phyloP scores from a whole-genome alignment of 176 grass and related monocot species.

The Echinochloa phyllopogon region DNA sequence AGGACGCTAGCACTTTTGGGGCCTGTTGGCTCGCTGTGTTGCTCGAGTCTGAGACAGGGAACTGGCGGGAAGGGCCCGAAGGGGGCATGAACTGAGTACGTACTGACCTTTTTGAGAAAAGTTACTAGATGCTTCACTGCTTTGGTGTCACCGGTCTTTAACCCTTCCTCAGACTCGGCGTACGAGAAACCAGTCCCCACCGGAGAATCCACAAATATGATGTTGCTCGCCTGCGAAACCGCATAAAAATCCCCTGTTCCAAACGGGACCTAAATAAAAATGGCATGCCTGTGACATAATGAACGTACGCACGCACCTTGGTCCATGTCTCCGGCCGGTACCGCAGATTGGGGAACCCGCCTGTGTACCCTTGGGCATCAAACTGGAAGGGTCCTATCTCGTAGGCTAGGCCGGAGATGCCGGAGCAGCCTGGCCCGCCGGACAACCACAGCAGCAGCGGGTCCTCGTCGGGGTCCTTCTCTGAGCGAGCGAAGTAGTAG shows the following conservation, averaged over 20 bases:
- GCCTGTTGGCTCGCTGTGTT: too few relatives aligned
- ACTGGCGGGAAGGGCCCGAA: too few relatives aligned
- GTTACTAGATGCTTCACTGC: constrained; percentile 32
- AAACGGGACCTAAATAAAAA: too few relatives aligned
- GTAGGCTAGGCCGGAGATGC: constrained; percentile 13
- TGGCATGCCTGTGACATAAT: too few relatives aligned
- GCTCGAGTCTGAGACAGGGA: too few relatives aligned
- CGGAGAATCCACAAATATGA: constrained; percentile 73
- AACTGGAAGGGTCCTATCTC: constrained; percentile 57
- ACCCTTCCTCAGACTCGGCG: background rate
- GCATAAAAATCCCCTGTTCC: too few relatives aligned
- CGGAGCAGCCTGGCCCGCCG: constrained; percentile 32
- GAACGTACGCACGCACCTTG: too few relatives aligned
- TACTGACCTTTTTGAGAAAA: constrained; percentile 62
- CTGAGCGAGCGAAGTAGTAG: constrained; percentile 39
- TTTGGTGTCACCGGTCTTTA: constrained; percentile 38
- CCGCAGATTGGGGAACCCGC: constrained; percentile 47
- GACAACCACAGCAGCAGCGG: constrained; percentile 25
- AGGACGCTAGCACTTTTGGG: too few relatives aligned
- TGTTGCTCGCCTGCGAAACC: constrained; percentile 65
- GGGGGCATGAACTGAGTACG: too few relatives aligned
- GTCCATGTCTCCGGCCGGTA: constrained; percentile 61
- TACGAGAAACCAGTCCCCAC: constrained; percentile 72
- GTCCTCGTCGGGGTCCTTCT: constrained; percentile 20
- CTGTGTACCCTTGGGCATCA: constrained; percentile 41